Evolutionary conservation across 2,329 filamentous ascomycete genomes (phyloP).

Genomic region (Exutisphaerella laricina): DNA sequence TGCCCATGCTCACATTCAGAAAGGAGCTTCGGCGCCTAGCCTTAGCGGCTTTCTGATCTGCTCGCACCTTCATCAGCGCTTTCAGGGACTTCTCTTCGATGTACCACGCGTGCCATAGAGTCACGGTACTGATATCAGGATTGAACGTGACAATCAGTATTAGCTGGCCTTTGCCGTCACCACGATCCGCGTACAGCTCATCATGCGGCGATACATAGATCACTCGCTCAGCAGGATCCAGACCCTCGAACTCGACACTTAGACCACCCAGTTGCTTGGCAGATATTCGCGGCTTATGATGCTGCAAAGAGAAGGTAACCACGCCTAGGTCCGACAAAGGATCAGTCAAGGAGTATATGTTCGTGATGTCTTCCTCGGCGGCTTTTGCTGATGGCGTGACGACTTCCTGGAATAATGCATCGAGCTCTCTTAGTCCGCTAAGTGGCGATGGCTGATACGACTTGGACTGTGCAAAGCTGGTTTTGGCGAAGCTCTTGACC

Average conservation of each 20-base stretch:
- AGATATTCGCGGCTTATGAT: slow-evolving; percentile 23
- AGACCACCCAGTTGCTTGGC: slow-evolving; percentile 18
- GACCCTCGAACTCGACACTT: slow-evolving; percentile 51
- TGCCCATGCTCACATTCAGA: slow-evolving; percentile 52
- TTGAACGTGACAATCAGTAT: slow-evolving; percentile 78
- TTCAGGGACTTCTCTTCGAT: slow-evolving; percentile 58
- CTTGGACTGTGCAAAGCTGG: slow-evolving; percentile 15
- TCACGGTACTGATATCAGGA: slow-evolving; percentile 67
- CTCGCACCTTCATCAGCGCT: slow-evolving; percentile 37
- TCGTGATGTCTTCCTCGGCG: slow-evolving; percentile 54
- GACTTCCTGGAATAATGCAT: slow-evolving; percentile 27
- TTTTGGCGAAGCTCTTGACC: slow-evolving; percentile 20
- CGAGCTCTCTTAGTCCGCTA: slow-evolving; percentile 22
- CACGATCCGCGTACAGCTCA: slow-evolving; percentile 47
- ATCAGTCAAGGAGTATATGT: slow-evolving; percentile 77
- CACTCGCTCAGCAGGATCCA: slow-evolving; percentile 75
- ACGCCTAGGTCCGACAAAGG: slow-evolving; percentile 81
- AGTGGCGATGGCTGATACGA: slow-evolving; percentile 24
- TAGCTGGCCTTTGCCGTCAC: slow-evolving; percentile 43
- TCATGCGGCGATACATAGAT: slow-evolving; percentile 69
- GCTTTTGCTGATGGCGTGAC: slow-evolving; percentile 14
- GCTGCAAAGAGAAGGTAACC: slow-evolving; percentile 42
- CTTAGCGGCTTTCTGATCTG: slow-evolving; percentile 38
- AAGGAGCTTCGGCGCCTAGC: slow-evolving; percentile 61
- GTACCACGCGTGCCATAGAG: slow-evolving; percentile 78